Base-by-base conservation (phyloP, 768 basidiomycete genomes). In the Suillus americanus region DNA sequence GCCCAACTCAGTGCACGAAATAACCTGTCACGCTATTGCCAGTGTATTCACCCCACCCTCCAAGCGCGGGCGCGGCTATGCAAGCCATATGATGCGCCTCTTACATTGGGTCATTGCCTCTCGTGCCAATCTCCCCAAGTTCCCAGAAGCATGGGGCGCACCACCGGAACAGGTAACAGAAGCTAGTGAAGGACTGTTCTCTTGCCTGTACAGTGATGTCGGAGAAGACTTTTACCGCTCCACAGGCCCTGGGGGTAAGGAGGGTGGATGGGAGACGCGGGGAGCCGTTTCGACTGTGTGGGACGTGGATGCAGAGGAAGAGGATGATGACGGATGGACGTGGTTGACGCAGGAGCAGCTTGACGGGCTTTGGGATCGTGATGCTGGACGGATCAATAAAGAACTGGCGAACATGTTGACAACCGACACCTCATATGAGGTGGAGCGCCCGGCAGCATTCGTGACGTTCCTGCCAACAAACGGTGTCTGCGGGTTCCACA, bases 51-150 rank as follows among this genome's bases (percentile, higher is more conserved):
- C 86, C 6, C 83, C 84, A 18, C 71, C 78, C 0, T 62, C 68
- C 37, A 78, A 86, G 23, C 81, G 86, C 61, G 75, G 80, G 13
- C 82, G 82, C 61, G 87, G 89, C 23, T 89, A 87, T 65, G 87
- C 83, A 12, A 70, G 72, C 13, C 85, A 86, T 65, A 87, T 89
- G 87, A 87, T 89, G 87, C 78, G 81, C 16, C 79, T 90, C 28
- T 62, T 90, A 41, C 88, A 90, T 69, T 84, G 82, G 81, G 80
- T 85, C 14, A 73, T 84, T 43, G 83, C 82, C 6, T 75, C 78
- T 14, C 35, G 67, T 63, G 59, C 60, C 56, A 54, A 66, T 68
- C 78, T 78, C 67, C 77, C 69, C 10, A 57, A 61, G 57, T 80
- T 78, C 77, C 84, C 85, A 6, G 56, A 64, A 0, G 70, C 68